phyloP scores from a whole-genome alignment of 192 early-diverging fungal genomes.

The Linnemannia exigua region DNA sequence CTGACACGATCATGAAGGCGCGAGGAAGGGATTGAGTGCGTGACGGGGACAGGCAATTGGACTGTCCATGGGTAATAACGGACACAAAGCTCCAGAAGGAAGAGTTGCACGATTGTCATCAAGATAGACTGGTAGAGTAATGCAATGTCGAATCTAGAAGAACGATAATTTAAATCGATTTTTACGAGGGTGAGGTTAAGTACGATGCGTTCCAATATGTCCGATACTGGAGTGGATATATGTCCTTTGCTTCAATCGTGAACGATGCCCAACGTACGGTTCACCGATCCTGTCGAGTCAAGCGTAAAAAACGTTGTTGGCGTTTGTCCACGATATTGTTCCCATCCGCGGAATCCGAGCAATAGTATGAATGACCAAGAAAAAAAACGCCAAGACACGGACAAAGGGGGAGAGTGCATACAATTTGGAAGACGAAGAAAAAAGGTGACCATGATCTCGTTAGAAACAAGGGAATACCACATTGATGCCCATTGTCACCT shows the following conservation, averaged over 20 bases:
- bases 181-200: background rate
- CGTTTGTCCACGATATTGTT: background rate
- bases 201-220: background rate
- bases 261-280: slow-evolving; percentile 25
- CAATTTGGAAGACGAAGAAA: background rate
- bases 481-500: background rate
- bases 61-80: slow-evolving; percentile 58
- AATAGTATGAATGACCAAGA: background rate
- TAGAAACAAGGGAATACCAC: background rate
- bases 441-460: background rate
- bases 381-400: slow-evolving; percentile 1
- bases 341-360: background rate
- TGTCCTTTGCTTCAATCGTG: background rate
- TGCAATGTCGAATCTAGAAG: slow-evolving; percentile 64
- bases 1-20: background rate
- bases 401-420: background rate
- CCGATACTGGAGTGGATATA: background rate
- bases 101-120: slow-evolving; percentile 67
- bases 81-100: slow-evolving; percentile 64
- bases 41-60: slow-evolving; percentile 40
- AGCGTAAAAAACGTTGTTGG: background rate
- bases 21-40: slow-evolving; percentile 42
- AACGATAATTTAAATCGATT: background rate
- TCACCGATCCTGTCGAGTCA: slow-evolving; percentile 42
- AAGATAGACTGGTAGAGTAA: slow-evolving; percentile 68